Percentiles rank a stretch among this genome's conserved stretches.
Evolutionary conservation across 2,329 filamentous ascomycete species (phyloP).

Genomic region (Sporothrix euskadiensis): DNA sequence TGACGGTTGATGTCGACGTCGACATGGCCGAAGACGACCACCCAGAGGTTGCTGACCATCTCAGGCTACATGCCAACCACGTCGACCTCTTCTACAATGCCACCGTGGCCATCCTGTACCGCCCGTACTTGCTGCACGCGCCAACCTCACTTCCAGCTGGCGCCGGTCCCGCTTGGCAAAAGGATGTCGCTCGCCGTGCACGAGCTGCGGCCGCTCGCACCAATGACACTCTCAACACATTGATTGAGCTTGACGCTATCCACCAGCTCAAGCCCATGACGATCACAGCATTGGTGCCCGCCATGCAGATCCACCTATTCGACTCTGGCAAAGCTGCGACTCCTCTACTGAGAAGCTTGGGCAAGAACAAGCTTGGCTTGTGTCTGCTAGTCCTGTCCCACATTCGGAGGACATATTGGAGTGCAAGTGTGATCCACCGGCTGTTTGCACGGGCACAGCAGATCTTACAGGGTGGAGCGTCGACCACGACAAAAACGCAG

Average conservation of each 20-base stretch:
- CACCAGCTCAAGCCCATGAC: slow-evolving; percentile 23
- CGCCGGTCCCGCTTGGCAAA: not conserved
- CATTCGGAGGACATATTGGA: slow-evolving; percentile 20
- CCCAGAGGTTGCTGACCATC: not conserved
- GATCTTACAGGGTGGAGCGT: not conserved
- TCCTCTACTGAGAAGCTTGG: not conserved
- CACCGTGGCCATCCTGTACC: slow-evolving; percentile 3
- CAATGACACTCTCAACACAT: slow-evolving; percentile 6
- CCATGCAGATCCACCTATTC: slow-evolving; percentile 25
- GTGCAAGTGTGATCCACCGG: slow-evolving; percentile 11
- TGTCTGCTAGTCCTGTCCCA: slow-evolving; percentile 17
- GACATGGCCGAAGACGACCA: not conserved
- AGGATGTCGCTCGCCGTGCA: slow-evolving; percentile 3
- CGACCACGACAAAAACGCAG: not conserved
- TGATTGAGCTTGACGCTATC: slow-evolving; percentile 21
- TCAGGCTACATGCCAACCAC: not conserved
- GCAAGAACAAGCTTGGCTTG: slow-evolving; percentile 21
- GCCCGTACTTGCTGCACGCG: not conserved
- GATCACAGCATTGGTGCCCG: slow-evolving; percentile 12
- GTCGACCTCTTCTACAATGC: slow-evolving; percentile 17
- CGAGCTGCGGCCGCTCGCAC: slow-evolving; percentile 11
- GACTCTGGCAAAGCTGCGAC: slow-evolving; percentile 12
- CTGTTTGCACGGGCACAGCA: slow-evolving; percentile 18
- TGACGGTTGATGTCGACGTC: too few species aligned
- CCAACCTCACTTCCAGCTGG: not conserved